phyloP scores from a whole-genome alignment of 345 rosid species.

The Acer yangbiense region DNA sequence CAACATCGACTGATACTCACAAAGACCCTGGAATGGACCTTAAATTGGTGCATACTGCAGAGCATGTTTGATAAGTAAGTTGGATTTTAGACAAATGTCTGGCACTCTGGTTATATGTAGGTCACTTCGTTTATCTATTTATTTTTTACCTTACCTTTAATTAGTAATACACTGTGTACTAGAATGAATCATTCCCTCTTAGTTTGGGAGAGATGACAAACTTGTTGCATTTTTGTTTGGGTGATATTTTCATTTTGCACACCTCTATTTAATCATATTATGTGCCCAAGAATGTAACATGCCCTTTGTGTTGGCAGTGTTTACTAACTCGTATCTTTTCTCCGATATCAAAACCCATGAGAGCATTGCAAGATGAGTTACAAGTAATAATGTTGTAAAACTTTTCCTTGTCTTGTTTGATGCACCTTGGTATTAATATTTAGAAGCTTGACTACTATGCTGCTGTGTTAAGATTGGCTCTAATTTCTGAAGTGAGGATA shows the following conservation, averaged over 20 bases:
- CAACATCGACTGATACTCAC: slow-evolving; percentile 67
- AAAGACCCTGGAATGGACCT: slow-evolving; percentile 96
- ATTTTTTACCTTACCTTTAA: neutral
- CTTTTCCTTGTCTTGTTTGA: neutral
- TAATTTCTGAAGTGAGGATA: neutral
- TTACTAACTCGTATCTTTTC: neutral
- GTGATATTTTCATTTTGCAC: slow-evolving; percentile 10
- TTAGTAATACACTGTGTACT: neutral
- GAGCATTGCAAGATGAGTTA: neutral
- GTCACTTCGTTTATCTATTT: neutral
- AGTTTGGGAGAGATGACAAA: neutral
- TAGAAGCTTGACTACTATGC: neutral
- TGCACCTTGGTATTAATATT: neutral
- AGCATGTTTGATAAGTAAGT: slow-evolving; percentile 98
- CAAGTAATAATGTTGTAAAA: neutral
- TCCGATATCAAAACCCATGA: neutral
- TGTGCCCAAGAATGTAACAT: neutral
- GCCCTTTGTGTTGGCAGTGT: neutral
- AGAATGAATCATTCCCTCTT: neutral
- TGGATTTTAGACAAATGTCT: slow-evolving; percentile 12
- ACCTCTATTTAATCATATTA: neutral
- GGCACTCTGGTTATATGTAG: neutral
- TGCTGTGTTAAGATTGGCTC: neutral
- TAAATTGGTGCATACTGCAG: slow-evolving; percentile 98
- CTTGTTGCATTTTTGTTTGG: neutral